phyloP scores from a whole-genome alignment of 78 protist species.

The Trichosphaerium sp. region DNA sequence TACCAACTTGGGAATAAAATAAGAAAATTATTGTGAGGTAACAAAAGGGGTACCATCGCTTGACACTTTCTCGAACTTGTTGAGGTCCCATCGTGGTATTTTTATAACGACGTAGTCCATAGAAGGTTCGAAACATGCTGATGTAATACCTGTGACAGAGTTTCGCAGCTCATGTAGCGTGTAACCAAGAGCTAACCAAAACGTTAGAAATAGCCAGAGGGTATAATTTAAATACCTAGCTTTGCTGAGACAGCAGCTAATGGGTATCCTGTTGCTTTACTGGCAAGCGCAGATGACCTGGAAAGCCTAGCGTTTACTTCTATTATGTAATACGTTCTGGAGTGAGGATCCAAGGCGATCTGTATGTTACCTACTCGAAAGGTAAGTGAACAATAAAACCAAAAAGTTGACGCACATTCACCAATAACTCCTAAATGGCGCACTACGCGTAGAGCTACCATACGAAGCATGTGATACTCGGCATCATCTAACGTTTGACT shows the following conservation, averaged over 20 bases:
- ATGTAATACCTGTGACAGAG: slow-evolving; percentile 40
- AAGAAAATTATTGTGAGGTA: too few relatives aligned
- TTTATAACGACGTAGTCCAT: slow-evolving; percentile 75
- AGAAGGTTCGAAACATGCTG: slow-evolving; percentile 73
- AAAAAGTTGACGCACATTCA: too few relatives aligned
- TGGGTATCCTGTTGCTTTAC: slow-evolving; percentile 73
- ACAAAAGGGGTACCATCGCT: too few relatives aligned
- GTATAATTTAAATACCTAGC: too few relatives aligned
- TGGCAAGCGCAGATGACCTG: slow-evolving; percentile 62
- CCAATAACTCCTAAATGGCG: slow-evolving; percentile 69
- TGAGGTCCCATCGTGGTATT: slow-evolving; percentile 43
- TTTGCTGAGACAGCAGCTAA: too few relatives aligned
- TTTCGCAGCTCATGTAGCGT: slow-evolving; percentile 13
- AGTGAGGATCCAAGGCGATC: slow-evolving; percentile 66
- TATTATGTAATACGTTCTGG: slow-evolving; percentile 35
- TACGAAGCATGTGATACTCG: slow-evolving; percentile 71
- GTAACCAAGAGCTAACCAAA: slow-evolving; percentile 43
- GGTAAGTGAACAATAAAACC: too few relatives aligned
- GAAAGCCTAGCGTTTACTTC: slow-evolving; percentile 66
- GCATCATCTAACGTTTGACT: slow-evolving; percentile 64
- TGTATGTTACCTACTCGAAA: slow-evolving; percentile 74
- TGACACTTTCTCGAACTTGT: slow-evolving; percentile 31
- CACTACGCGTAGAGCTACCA: slow-evolving; percentile 51
- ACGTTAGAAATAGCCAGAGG: slow-evolving; percentile 66
- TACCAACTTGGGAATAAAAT: slow-evolving; percentile 4